These are phyloP conservation scores for Barbarea vulgaris DNA, from an alignment of 345 rosid genomes.

Conservation along the genomic window DNA sequence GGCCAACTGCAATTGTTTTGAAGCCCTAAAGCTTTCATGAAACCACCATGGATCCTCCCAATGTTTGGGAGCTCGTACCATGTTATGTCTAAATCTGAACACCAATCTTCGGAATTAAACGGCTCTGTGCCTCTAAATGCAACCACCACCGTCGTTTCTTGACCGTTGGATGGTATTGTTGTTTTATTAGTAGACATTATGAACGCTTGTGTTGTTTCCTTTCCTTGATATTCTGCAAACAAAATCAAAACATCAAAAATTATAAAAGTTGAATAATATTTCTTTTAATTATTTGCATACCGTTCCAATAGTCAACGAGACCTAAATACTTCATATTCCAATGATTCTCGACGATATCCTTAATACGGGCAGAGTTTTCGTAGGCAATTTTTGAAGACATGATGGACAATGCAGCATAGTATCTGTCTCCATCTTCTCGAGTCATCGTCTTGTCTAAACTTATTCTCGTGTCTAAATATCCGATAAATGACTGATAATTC, in stretches of 20 bases:
- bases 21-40: slow-evolving; percentile 79
- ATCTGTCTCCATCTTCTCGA: slow-evolving; percentile 46
- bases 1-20: slow-evolving; percentile 68
- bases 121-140: slow-evolving; percentile 75
- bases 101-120: slow-evolving; percentile 68
- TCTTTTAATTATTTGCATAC: slow-evolving; percentile 38
- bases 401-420: slow-evolving; percentile 55
- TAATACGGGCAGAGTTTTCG: slow-evolving; percentile 59
- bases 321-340: slow-evolving; percentile 83
- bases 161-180: slow-evolving; percentile 16
- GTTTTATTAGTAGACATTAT: slow-evolving; percentile 46
- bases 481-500: slow-evolving; percentile 48
- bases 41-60: slow-evolving; percentile 77
- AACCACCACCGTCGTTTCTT: slow-evolving; percentile 54
- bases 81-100: slow-evolving; percentile 70
- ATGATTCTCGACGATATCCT: slow-evolving; percentile 42
- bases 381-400: slow-evolving; percentile 72
- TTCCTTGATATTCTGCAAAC: slow-evolving; percentile 55
- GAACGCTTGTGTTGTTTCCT: slow-evolving; percentile 64
- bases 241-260: neutral
- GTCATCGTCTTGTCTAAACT: slow-evolving; percentile 49
- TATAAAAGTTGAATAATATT: neutral
- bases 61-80: slow-evolving; percentile 66
- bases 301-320: slow-evolving; percentile 63
- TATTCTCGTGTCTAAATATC: slow-evolving; percentile 51